Conservation (phyloP, 2,329 filamentous ascomycete genomes). For the Ophiostoma fasciatum region DNA sequence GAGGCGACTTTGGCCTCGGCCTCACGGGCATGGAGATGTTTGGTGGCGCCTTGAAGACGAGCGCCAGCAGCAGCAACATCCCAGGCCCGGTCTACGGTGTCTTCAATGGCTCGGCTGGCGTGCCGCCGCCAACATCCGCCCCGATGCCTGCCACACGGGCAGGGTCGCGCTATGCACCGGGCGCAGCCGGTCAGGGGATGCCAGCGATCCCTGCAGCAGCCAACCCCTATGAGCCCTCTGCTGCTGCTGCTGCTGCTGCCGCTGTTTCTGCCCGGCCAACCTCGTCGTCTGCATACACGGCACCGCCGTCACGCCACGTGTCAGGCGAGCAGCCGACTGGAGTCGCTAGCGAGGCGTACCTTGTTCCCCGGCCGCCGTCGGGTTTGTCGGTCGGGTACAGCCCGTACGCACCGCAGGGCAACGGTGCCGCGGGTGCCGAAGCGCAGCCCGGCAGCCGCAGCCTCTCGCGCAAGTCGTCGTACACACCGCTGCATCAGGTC, state of each 20-base stretch:
- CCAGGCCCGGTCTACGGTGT: conserved; percentile 17
- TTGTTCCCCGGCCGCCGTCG: conserved; percentile 20
- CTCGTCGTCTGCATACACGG: not conserved
- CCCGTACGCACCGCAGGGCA: conserved; percentile 18
- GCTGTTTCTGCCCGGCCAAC: no score
- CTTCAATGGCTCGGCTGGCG: conserved; percentile 14
- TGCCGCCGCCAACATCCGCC: conserved; percentile 15
- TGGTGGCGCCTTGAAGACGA: conserved; percentile 31
- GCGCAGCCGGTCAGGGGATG: conserved; percentile 11
- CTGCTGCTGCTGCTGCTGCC: no score
- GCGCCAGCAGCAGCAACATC: conserved; percentile 10
- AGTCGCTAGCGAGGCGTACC: conserved; percentile 9
- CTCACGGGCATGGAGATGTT: conserved; percentile 65
- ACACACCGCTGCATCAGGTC: conserved; percentile 12
- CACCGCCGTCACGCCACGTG: conserved; percentile 5
- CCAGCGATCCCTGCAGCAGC: not conserved
- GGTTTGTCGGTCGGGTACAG: conserved; percentile 24
- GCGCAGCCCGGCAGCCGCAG: not conserved
- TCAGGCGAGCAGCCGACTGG: conserved; percentile 4
- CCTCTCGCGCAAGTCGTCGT: conserved; percentile 15
- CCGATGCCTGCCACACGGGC: conserved; percentile 26
- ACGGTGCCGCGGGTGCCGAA: not conserved
- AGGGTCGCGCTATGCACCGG: conserved; percentile 36
- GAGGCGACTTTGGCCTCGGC: no score
- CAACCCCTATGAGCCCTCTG: conserved; percentile 14